Conservation (phyloP, 2,329 filamentous ascomycete species). For the Fusarium chaquense region DNA sequence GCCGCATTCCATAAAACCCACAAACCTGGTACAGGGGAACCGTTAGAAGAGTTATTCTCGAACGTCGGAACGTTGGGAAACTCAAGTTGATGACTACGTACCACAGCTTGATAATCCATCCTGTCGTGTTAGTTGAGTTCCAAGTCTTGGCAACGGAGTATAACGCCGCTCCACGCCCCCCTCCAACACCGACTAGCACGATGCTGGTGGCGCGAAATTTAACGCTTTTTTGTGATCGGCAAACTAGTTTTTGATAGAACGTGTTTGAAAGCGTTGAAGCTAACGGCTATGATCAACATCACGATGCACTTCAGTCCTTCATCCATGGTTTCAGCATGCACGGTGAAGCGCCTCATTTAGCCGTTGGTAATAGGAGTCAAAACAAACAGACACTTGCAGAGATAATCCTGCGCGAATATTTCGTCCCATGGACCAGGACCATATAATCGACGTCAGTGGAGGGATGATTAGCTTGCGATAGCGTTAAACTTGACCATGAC, state of each 20-base stretch:
- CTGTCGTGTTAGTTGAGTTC: not conserved
- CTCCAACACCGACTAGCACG: not conserved
- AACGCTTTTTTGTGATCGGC: not conserved
- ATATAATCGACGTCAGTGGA: slow-evolving; percentile 11
- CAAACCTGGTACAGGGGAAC: not conserved
- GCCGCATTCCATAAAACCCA: slow-evolving; percentile 21
- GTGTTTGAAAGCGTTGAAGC: not conserved
- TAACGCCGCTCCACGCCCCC: slow-evolving; percentile 5
- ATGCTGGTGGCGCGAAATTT: slow-evolving; percentile 13
- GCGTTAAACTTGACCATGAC: slow-evolving; percentile 1
- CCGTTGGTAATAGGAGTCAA: not conserved
- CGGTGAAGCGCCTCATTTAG: not conserved
- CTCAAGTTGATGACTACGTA: not conserved
- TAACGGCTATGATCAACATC: slow-evolving; percentile 7
- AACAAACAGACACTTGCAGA: not conserved
- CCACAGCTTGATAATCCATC: not conserved
- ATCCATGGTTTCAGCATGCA: not conserved
- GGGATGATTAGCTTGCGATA: slow-evolving; percentile 2
- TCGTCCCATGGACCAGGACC: not conserved
- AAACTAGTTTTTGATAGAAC: not conserved
- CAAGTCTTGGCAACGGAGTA: not conserved
- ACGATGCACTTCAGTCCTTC: slow-evolving; percentile 3
- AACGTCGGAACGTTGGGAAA: slow-evolving; percentile 9
- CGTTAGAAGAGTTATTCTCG: slow-evolving; percentile 17
- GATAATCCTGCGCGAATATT: not conserved